Percentiles rank a stretch among this genome's conserved stretches.
Evolutionary conservation across 2,329 filamentous ascomycete genomes (phyloP).

Genomic region (Cercospora sp.): DNA sequence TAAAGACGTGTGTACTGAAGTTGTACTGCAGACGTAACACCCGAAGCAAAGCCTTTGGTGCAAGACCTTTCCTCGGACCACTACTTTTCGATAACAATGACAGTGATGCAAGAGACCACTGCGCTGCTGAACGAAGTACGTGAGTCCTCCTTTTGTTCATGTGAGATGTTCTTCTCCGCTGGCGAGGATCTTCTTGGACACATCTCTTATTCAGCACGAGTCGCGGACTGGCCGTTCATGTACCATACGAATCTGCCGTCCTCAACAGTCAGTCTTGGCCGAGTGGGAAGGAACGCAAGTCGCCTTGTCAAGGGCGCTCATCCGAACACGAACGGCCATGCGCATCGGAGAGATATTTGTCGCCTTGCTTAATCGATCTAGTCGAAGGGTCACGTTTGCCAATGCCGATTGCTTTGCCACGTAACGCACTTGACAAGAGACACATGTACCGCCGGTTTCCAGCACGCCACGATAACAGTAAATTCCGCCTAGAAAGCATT

Average conservation of each 20-base stretch:
- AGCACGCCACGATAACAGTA: not conserved
- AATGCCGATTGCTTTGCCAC: not conserved
- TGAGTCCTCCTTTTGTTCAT: constrained; percentile 31
- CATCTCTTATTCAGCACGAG: not conserved
- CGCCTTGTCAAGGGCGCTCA: not conserved
- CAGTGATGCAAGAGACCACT: constrained; percentile 75
- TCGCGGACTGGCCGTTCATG: not conserved
- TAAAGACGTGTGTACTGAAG: not conserved
- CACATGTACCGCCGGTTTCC: no score
- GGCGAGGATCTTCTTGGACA: no score
- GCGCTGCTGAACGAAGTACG: constrained; percentile 69
- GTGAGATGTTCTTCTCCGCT: not conserved
- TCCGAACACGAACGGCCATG: not conserved
- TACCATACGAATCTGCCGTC: not conserved
- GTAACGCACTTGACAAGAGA: not conserved
- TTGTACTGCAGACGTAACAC: constrained; percentile 42
- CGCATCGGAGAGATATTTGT: no score
- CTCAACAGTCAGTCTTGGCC: not conserved
- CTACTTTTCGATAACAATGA: constrained; percentile 73
- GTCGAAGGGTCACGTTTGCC: not conserved
- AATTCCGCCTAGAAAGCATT: not conserved
- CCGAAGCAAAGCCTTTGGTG: constrained; percentile 55
- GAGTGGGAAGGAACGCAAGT: not conserved
- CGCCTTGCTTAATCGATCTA: no score
- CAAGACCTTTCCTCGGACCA: constrained; percentile 65